phyloP scores from a whole-genome alignment of 2,329 filamentous ascomycete genomes.

The Claviceps sp. region DNA sequence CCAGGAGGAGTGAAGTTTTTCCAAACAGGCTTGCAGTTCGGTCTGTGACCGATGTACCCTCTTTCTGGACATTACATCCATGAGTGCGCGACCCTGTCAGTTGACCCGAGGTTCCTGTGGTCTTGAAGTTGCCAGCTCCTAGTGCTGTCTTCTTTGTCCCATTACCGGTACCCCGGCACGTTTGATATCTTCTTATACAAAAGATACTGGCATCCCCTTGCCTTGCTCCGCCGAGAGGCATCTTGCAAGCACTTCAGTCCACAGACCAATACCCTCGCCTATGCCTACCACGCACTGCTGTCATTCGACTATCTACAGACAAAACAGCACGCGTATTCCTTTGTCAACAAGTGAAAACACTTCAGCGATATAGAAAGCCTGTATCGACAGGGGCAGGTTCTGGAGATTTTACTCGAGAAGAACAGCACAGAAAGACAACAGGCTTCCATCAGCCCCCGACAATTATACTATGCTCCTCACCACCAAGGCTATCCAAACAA shows the following conservation, averaged over 20 bases:
- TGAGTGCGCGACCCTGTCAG: slow-evolving; percentile 15
- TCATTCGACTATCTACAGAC: background rate
- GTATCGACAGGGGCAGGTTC: background rate
- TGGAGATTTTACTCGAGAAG: background rate
- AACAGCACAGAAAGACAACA: background rate
- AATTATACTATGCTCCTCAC: background rate
- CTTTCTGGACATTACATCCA: slow-evolving; percentile 25
- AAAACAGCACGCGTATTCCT: background rate
- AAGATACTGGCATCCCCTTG: slow-evolving; percentile 10
- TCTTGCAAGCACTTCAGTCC: background rate
- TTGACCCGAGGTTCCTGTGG: slow-evolving; percentile 14
- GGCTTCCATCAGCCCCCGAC: background rate
- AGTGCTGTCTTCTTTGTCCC: slow-evolving; percentile 8
- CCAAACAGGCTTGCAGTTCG: slow-evolving; percentile 6
- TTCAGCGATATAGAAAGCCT: background rate
- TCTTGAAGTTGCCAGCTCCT: slow-evolving; percentile 4
- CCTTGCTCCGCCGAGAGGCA: background rate
- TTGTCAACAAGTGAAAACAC: background rate
- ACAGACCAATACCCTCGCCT: background rate
- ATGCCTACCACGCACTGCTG: background rate
- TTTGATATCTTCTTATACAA: slow-evolving; percentile 15
- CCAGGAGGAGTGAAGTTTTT: slow-evolving; percentile 1
- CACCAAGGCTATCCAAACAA: background rate
- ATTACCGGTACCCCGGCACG: slow-evolving; percentile 11
- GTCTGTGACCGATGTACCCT: slow-evolving; percentile 17